Evolutionary conservation across 2,329 filamentous ascomycete species (phyloP).

Genomic region (Phaeosphaeriaceae sp.): DNA sequence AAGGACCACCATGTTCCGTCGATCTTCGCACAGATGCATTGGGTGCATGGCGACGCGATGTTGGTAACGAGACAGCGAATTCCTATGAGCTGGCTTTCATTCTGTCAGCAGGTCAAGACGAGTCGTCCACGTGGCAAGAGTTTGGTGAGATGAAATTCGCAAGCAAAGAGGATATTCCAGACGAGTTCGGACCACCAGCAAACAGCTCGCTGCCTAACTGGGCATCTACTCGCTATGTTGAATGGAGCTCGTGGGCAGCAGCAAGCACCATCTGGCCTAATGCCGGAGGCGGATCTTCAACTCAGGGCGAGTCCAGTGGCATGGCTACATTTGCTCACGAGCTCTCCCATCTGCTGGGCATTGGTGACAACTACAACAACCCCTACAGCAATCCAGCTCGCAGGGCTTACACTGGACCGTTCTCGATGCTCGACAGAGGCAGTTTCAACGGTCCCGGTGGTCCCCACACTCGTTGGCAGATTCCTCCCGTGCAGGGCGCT

Average conservation of each 20-base stretch:
- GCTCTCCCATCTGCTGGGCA: slow-evolving; percentile 59
- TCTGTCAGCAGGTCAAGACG: slow-evolving; percentile 62
- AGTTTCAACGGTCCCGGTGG: slow-evolving; percentile 63
- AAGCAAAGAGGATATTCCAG: slow-evolving; percentile 56
- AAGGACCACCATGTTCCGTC: slow-evolving; percentile 52
- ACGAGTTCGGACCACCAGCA: slow-evolving; percentile 58
- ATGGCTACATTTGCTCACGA: slow-evolving; percentile 63
- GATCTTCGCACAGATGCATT: slow-evolving; percentile 60
- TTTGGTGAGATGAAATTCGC: slow-evolving; percentile 63
- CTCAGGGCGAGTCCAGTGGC: slow-evolving; percentile 61
- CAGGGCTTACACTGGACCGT: slow-evolving; percentile 60
- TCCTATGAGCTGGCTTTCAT: slow-evolving; percentile 62
- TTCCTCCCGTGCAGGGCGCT: slow-evolving; percentile 57
- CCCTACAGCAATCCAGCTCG: slow-evolving; percentile 56
- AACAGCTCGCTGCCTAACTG: slow-evolving; percentile 54
- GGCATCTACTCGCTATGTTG: slow-evolving; percentile 60
- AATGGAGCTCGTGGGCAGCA: slow-evolving; percentile 62
- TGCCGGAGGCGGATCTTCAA: slow-evolving; percentile 60
- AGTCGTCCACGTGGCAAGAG: slow-evolving; percentile 64
- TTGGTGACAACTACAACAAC: slow-evolving; percentile 65
- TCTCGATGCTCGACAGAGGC: slow-evolving; percentile 61
- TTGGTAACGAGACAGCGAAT: slow-evolving; percentile 58
- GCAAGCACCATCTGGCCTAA: slow-evolving; percentile 63
- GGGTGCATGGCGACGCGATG: slow-evolving; percentile 59
- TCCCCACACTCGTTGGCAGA: slow-evolving; percentile 61